Evolutionary conservation across 179 eudicot species (phyloP).

Genomic region (Spergularia azorica): DNA sequence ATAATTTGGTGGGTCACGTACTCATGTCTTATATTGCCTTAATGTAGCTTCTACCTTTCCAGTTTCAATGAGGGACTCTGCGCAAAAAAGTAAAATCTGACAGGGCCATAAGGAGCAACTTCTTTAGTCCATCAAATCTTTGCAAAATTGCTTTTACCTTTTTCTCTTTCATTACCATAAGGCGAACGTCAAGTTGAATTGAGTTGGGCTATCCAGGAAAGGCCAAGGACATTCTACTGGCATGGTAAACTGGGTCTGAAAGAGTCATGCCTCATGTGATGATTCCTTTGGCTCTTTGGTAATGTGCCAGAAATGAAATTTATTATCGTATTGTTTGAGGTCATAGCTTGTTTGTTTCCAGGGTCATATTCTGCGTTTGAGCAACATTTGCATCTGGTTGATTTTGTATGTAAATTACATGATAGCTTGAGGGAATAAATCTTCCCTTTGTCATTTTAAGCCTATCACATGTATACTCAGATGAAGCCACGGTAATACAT

Average conservation of each 20-base stretch:
- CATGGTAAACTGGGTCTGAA: not conserved
- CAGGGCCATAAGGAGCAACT: too few relatives aligned
- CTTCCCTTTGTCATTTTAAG: not conserved
- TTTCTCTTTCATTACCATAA: not conserved
- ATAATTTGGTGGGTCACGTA: not conserved
- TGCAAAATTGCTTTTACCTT: not conserved
- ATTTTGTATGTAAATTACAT: not conserved
- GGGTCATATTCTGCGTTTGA: conserved; percentile 11
- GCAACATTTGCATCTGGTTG: not conserved
- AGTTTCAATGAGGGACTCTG: too few relatives aligned
- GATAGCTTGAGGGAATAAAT: conserved; percentile 1
- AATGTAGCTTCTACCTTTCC: too few relatives aligned
- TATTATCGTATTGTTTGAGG: not conserved
- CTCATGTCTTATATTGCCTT: not conserved
- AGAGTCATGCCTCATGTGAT: not conserved
- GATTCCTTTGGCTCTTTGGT: conserved; percentile 2
- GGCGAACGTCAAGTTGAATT: too few relatives aligned
- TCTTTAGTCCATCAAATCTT: too few relatives aligned
- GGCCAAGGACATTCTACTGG: too few relatives aligned
- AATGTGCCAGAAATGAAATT: not conserved
- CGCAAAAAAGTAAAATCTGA: too few relatives aligned
- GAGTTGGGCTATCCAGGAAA: too few relatives aligned
- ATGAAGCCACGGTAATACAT: not conserved
- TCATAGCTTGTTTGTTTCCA: not conserved
- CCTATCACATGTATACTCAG: not conserved